phyloP scores from a whole-genome alignment of 768 basidiomycete species.

The Leccinum variicolor region DNA sequence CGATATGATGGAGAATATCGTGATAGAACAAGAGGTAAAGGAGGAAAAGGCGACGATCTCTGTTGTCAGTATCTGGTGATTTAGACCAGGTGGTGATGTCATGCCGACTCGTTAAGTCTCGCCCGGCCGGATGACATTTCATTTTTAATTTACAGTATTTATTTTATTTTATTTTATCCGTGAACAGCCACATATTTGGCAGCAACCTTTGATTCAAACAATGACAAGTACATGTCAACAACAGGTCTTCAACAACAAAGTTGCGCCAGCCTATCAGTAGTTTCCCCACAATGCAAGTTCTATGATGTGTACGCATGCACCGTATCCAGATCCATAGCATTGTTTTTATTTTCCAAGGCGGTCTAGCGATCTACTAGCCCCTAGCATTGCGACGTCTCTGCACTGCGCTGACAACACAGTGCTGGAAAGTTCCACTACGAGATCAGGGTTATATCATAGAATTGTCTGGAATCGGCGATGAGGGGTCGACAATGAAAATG shows the following conservation, averaged over 20 bases:
- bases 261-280: not conserved
- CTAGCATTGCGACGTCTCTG: not conserved
- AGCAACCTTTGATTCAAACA: constrained; percentile 11
- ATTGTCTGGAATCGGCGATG: not conserved
- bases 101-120: constrained; percentile 13
- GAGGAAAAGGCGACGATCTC: not conserved
- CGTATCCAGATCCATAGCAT: constrained; percentile 19
- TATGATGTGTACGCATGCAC: constrained; percentile 11
- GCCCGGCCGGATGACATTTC: constrained; percentile 15
- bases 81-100: constrained; percentile 24
- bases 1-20: not conserved
- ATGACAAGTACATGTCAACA: constrained; percentile 7
- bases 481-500: constrained; percentile 38
- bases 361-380: not conserved
- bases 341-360: constrained; percentile 4
- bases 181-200: constrained; percentile 8
- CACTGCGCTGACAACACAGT: constrained; percentile 3
- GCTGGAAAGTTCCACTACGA: not conserved
- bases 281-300: not conserved
- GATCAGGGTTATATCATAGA: constrained; percentile 13
- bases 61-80: not conserved
- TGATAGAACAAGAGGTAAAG: not conserved
- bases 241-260: not conserved
- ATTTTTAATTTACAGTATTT: not conserved
- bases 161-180: not conserved